A percentile compares a stretch with the other conserved stretches of the same genome.
Conservation (phyloP, 2,329 filamentous ascomycete genomes). For the Aspergillus chevalieri region DNA sequence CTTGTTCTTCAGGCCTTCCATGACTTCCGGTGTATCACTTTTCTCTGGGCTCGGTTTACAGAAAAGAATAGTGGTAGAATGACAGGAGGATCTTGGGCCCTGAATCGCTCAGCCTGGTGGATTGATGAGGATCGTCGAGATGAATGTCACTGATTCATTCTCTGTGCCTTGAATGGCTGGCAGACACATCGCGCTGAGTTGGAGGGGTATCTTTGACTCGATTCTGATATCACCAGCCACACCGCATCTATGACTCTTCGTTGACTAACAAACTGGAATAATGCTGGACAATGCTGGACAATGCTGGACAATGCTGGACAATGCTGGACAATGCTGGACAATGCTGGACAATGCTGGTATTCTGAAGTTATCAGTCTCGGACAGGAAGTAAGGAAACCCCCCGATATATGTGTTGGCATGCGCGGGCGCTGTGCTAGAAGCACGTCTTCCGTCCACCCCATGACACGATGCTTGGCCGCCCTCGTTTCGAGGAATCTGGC, state of each 20-base stretch:
- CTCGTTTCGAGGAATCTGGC: neutral
- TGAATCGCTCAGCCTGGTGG: neutral
- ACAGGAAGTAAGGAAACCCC: too few species aligned
- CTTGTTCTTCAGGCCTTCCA: neutral
- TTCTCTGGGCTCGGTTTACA: neutral
- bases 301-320: too few species aligned
- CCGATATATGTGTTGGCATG: too few species aligned
- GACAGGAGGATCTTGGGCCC: neutral
- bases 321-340: too few species aligned
- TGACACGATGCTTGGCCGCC: conserved; percentile 8
- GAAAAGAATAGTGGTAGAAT: neutral
- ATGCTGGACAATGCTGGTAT: too few species aligned
- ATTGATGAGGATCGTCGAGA: neutral
- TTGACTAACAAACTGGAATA: too few species aligned
- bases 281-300: too few species aligned
- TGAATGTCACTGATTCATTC: neutral
- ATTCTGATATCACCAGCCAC: neutral
- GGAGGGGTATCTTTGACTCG: too few species aligned
- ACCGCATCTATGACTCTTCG: neutral
- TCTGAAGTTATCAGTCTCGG: too few species aligned
- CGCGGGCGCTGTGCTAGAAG: neutral
- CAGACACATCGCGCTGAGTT: too few species aligned
- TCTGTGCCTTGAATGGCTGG: neutral
- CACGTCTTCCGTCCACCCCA: conserved; percentile 7
- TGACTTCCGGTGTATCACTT: neutral